Percentiles rank a stretch among this genome's conserved stretches.
phyloP scores from a whole-genome alignment of 2,329 filamentous ascomycete species.

The Cylindrodendrum hubeiense region DNA sequence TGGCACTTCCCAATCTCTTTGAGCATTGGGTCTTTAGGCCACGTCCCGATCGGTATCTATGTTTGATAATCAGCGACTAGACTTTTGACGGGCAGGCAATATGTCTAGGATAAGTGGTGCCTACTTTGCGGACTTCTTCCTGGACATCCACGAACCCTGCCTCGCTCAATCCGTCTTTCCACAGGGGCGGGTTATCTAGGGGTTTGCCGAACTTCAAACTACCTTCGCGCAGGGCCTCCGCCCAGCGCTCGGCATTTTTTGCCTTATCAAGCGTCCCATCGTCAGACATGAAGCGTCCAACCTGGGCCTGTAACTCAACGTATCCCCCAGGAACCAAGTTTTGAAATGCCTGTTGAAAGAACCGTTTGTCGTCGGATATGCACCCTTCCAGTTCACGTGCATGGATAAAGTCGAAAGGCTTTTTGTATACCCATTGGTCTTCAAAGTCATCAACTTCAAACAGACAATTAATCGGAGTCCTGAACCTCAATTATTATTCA shows the following conservation, averaged over 20 bases:
- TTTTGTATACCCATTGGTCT: background rate
- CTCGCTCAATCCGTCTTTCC: background rate
- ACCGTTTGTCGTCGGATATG: background rate
- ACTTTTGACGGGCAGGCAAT: background rate
- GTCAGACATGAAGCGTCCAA: conserved; percentile 1
- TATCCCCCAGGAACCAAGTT: background rate
- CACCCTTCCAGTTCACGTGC: background rate
- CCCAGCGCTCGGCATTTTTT: background rate
- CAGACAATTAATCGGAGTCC: background rate
- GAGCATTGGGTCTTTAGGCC: conserved; percentile 5
- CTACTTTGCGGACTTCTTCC: conserved; percentile 1
- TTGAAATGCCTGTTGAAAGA: background rate
- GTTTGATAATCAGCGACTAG: background rate
- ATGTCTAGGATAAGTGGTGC: too few relatives aligned
- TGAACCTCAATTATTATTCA: background rate
- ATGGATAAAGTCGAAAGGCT: background rate
- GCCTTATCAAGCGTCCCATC: conserved; percentile 4
- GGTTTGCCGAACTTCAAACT: background rate
- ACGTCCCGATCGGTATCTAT: conserved; percentile 1
- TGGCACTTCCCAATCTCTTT: conserved; percentile 8
- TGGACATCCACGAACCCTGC: background rate
- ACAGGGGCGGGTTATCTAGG: background rate
- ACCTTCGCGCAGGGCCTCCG: background rate
- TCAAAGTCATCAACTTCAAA: background rate
- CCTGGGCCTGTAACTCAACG: conserved; percentile 4